Percentiles rank a stretch among this genome's conserved stretches.
Evolutionary conservation across 257 asterid genomes (phyloP).

Genomic region (Solanum phureja): DNA sequence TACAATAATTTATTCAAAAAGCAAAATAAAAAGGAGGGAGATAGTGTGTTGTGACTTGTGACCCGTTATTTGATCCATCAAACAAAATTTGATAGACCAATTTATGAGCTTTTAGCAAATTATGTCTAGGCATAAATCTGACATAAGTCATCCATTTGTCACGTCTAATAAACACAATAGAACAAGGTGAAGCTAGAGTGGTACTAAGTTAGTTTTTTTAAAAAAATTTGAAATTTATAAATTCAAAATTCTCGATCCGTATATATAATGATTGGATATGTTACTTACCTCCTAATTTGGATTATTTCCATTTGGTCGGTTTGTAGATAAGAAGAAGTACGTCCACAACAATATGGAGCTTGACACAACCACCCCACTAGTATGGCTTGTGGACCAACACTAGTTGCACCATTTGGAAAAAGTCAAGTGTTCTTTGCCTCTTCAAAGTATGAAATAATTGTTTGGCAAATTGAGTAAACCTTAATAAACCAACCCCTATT

Average conservation of each 20-base stretch:
- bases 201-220: not conserved
- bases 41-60: not conserved
- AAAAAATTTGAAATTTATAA: not conserved
- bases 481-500: not conserved
- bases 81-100: not conserved
- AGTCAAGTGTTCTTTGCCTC: not conserved
- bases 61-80: not conserved
- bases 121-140: not conserved
- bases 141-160: not conserved
- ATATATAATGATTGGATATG: not conserved
- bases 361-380: not conserved
- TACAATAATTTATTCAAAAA: not conserved
- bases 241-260: not conserved
- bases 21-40: not conserved
- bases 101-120: not conserved
- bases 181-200: too few species aligned
- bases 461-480: not conserved
- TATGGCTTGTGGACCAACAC: not conserved
- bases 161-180: not conserved
- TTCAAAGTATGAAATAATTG: not conserved
- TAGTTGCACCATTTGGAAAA: not conserved
- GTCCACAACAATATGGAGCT: not conserved
- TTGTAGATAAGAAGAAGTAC: not conserved
- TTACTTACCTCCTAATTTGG: not conserved
- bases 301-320: slow-evolving; percentile 1